Evolutionary conservation across 441 rosid species (phyloP).

Genomic region (Populus tomentosa): DNA sequence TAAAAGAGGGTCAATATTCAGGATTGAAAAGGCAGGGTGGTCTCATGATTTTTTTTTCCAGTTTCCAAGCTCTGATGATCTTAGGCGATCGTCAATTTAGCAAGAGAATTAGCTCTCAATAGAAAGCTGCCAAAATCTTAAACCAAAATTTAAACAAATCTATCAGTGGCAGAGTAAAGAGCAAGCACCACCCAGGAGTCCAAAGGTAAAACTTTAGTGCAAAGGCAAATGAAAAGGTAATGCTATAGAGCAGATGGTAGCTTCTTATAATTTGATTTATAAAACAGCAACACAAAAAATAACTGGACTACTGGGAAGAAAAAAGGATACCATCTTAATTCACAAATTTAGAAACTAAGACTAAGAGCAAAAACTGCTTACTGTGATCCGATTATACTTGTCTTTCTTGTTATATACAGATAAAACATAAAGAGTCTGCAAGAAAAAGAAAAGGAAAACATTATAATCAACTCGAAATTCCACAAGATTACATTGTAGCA

Average conservation of each 20-base stretch:
- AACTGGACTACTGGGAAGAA: neutral
- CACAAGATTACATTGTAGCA: neutral
- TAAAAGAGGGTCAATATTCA: neutral
- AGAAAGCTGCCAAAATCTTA: neutral
- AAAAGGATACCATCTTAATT: neutral
- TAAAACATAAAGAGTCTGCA: slow-evolving; percentile 96
- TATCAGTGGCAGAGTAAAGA: neutral
- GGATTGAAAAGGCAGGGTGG: neutral
- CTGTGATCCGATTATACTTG: slow-evolving; percentile 83
- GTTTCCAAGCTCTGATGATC: neutral
- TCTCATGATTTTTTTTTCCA: neutral
- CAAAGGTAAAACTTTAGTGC: neutral
- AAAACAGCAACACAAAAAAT: neutral
- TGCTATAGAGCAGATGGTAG: neutral
- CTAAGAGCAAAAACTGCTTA: slow-evolving; percentile 32
- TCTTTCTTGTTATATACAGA: slow-evolving; percentile 95
- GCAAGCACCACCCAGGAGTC: neutral
- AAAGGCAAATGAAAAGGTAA: neutral
- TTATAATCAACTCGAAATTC: neutral
- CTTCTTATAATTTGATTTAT: neutral
- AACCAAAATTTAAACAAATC: neutral
- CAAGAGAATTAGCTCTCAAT: neutral
- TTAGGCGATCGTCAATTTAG: neutral
- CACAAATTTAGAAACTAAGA: neutral
- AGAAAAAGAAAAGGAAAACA: slow-evolving; percentile 9